phyloP scores from a whole-genome alignment of 2,329 filamentous ascomycete genomes.

The Canariomyces notabilis region DNA sequence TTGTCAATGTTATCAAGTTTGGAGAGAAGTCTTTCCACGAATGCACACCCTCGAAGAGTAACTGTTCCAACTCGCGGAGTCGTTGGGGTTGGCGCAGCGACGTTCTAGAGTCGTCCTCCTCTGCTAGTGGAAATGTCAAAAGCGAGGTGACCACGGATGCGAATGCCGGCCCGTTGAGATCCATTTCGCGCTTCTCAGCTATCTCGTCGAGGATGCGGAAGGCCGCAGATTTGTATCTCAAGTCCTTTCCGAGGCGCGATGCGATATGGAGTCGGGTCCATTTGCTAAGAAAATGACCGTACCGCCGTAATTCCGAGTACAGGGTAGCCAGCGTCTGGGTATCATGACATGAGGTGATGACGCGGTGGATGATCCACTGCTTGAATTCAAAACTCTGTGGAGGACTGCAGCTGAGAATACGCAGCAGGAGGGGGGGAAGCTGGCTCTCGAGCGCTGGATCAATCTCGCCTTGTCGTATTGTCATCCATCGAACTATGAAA shows the following conservation, averaged over 20 bases:
- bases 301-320: slow-evolving; percentile 31
- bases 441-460: neutral
- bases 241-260: slow-evolving; percentile 37
- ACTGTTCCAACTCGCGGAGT: neutral
- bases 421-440: slow-evolving; percentile 14
- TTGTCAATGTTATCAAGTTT: slow-evolving; percentile 59
- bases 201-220: slow-evolving; percentile 41
- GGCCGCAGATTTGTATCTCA: slow-evolving; percentile 37
- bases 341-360: slow-evolving; percentile 9
- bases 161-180: slow-evolving; percentile 43
- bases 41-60: slow-evolving; percentile 51
- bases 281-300: slow-evolving; percentile 31
- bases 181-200: slow-evolving; percentile 30
- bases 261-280: slow-evolving; percentile 47
- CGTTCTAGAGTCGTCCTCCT: slow-evolving; percentile 32
- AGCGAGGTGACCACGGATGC: slow-evolving; percentile 56
- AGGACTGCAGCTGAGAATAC: slow-evolving; percentile 16
- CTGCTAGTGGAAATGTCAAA: slow-evolving; percentile 38
- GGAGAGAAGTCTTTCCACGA: slow-evolving; percentile 53
- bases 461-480: neutral
- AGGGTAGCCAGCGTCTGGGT: slow-evolving; percentile 30
- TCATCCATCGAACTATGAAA: slow-evolving; percentile 13
- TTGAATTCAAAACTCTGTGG: slow-evolving; percentile 29
- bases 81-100: slow-evolving; percentile 35
- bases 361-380: slow-evolving; percentile 33